These are phyloP conservation scores for Metarhizium anisopliae DNA, from an alignment of 2,329 filamentous ascomycete species.

Conservation along the genomic window DNA sequence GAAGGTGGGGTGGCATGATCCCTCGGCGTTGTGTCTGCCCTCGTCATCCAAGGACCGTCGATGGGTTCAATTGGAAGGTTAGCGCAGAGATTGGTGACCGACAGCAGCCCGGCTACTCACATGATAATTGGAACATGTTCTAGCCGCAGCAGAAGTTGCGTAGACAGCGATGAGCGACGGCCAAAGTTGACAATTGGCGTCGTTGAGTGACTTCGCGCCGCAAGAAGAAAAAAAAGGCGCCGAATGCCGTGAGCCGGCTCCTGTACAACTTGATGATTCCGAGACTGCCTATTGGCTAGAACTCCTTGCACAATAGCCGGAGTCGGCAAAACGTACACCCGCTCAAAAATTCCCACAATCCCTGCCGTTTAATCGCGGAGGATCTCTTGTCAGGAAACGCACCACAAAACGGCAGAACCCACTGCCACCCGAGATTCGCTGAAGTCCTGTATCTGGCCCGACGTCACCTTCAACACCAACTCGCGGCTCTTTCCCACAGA, in stretches of 20 bases:
- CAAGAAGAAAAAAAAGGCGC: slow-evolving; percentile 6
- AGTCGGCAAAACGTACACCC: slow-evolving; percentile 11
- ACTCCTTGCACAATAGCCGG: background rate
- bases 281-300: slow-evolving; percentile 10
- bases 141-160: background rate
- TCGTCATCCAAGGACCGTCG: slow-evolving; percentile 3
- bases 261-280: slow-evolving; percentile 7
- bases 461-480: background rate
- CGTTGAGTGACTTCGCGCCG: background rate
- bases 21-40: slow-evolving; percentile 1
- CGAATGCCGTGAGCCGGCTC: background rate
- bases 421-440: background rate
- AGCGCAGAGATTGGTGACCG: background rate
- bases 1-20: slow-evolving; percentile 76
- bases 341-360: background rate
- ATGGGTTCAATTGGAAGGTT: slow-evolving; percentile 2
- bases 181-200: background rate
- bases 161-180: background rate
- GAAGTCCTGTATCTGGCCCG: background rate
- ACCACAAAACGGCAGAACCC: background rate
- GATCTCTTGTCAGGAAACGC: too few relatives aligned
- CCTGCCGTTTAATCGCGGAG: too few relatives aligned
- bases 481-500: background rate
- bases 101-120: slow-evolving; percentile 9
- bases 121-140: slow-evolving; percentile 12